Conservation (phyloP, 1,139 yeast genomes). For the Hansenula lynferdii region DNA sequence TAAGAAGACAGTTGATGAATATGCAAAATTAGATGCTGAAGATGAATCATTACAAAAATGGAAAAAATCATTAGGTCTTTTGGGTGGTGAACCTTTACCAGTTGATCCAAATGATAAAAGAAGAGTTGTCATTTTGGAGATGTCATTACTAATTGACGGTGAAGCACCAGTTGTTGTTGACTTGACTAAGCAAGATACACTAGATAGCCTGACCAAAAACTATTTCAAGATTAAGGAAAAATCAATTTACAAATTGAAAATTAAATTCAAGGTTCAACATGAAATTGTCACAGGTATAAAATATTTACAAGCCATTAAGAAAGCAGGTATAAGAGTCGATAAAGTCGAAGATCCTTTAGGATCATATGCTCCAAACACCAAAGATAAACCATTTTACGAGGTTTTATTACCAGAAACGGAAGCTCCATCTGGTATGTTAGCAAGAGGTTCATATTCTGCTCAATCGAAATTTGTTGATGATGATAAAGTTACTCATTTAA, state of each 20-base stretch:
- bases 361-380: conserved; percentile 87
- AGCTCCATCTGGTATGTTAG: conserved; percentile 88
- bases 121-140: conserved; percentile 73
- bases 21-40: conserved; percentile 78
- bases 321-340: conserved; percentile 84
- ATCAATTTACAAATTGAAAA: conserved; percentile 64
- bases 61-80: conserved; percentile 85
- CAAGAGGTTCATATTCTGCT: conserved; percentile 83
- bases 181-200: conserved; percentile 48
- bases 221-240: conserved; percentile 76
- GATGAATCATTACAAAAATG: conserved; percentile 90
- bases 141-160: conserved; percentile 66
- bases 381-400: conserved; percentile 75
- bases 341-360: conserved; percentile 87
- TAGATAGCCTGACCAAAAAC: conserved; percentile 49
- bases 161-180: conserved; percentile 60
- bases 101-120: conserved; percentile 76
- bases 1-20: conserved; percentile 83
- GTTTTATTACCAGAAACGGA: conserved; percentile 78
- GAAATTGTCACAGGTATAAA: conserved; percentile 89
- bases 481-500: conserved; percentile 70
- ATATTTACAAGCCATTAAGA: conserved; percentile 80
- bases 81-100: conserved; percentile 53
- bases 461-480: conserved; percentile 83
- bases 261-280: conserved; percentile 83